phyloP scores from a whole-genome alignment of 1,139 yeast genomes.

The Protomyces inouyei region DNA sequence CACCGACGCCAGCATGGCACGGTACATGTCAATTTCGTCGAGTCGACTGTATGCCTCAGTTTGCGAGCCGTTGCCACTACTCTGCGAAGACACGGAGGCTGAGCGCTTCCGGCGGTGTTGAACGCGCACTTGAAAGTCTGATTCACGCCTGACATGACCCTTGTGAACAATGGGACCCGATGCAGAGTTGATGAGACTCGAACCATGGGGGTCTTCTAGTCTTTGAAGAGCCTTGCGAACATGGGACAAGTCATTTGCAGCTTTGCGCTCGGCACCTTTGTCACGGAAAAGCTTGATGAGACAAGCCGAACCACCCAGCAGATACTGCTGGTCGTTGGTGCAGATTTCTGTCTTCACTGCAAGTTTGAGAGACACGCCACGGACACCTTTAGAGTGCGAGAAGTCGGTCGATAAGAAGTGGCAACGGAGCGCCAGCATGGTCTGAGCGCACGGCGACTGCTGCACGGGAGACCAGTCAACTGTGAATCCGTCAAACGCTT shows the following conservation, averaged over 20 bases:
- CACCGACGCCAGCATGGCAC: not conserved
- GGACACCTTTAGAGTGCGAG: constrained; percentile 3
- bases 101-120: not conserved
- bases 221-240: not conserved
- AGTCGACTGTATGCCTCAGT: not conserved
- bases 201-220: not conserved
- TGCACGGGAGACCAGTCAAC: not conserved
- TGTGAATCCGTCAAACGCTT: not conserved
- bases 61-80: not conserved
- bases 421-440: not conserved
- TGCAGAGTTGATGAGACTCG: not conserved
- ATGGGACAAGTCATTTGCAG: not conserved
- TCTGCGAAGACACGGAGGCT: not conserved
- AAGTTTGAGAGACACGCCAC: not conserved
- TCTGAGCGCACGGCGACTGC: not conserved
- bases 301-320: not conserved
- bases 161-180: not conserved
- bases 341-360: not conserved
- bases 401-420: constrained; percentile 8
- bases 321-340: not conserved
- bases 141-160: not conserved
- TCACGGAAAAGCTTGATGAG: constrained; percentile 6
- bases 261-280: constrained; percentile 11
- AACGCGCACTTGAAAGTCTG: not conserved
- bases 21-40: not conserved